Evolutionary conservation across 768 basidiomycete species (phyloP).

Genomic region (Pulveroboletus sp.): DNA sequence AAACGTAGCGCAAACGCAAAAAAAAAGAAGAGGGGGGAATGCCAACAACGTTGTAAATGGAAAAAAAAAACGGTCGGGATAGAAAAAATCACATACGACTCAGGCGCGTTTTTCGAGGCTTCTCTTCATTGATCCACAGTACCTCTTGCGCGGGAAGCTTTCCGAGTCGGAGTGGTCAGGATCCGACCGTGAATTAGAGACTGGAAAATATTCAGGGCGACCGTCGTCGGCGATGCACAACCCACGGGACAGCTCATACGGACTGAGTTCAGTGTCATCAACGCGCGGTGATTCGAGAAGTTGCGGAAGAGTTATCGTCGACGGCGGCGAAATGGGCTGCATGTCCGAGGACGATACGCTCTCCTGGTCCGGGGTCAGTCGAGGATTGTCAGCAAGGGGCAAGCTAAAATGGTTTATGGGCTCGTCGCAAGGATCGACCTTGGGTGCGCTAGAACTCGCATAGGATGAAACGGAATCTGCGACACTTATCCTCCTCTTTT

Average conservation of each 20-base stretch:
- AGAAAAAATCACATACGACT: constrained; percentile 10
- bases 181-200: constrained; percentile 36
- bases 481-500: constrained; percentile 36
- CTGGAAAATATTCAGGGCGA: constrained; percentile 33
- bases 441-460: constrained; percentile 27
- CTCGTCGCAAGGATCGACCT: constrained; percentile 25
- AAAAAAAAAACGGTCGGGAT: constrained; percentile 4
- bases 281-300: constrained; percentile 23
- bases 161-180: constrained; percentile 29
- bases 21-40: not conserved
- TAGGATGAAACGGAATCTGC: constrained; percentile 35
- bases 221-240: constrained; percentile 20
- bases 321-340: constrained; percentile 31
- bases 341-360: constrained; percentile 33
- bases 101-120: constrained; percentile 25
- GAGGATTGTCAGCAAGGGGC: constrained; percentile 27
- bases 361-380: constrained; percentile 32
- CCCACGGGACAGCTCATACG: constrained; percentile 27
- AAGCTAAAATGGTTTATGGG: constrained; percentile 16
- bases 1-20: constrained; percentile 11
- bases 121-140: constrained; percentile 16
- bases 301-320: constrained; percentile 27
- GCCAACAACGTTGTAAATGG: constrained; percentile 1
- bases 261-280: constrained; percentile 21
- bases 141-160: constrained; percentile 22